Evolutionary conservation across 108 stramenopile genomes (phyloP).

Genomic region (Fistulifera solaris): DNA sequence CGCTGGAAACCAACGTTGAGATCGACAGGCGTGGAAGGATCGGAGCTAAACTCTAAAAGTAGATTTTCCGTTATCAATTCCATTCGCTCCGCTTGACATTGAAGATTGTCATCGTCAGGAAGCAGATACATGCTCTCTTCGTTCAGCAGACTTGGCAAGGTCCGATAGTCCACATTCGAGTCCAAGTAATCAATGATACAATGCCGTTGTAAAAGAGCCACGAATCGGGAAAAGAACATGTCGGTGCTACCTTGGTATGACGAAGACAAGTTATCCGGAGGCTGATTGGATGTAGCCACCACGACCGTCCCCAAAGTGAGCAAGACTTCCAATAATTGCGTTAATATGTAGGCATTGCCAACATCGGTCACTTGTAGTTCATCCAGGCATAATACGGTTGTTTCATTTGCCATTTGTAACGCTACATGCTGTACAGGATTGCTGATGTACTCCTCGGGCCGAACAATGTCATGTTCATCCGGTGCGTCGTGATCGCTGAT

Average conservation of each 20-base stretch:
- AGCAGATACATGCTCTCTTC: slow-evolving; percentile 3
- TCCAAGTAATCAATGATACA: slow-evolving; percentile 68
- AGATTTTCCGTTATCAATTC: neutral
- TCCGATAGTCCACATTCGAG: slow-evolving; percentile 50
- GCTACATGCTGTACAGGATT: slow-evolving; percentile 72
- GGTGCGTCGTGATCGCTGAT: slow-evolving; percentile 61
- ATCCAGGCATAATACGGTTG: slow-evolving; percentile 92
- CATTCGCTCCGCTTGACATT: slow-evolving; percentile 14
- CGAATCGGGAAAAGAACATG: slow-evolving; percentile 93
- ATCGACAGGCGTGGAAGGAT: slow-evolving; percentile 5
- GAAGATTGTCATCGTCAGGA: neutral
- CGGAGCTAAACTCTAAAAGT: neutral
- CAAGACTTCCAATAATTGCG: slow-evolving; percentile 63
- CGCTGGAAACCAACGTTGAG: slow-evolving; percentile 42
- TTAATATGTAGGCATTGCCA: slow-evolving; percentile 89
- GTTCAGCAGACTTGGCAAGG: neutral
- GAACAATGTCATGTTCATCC: slow-evolving; percentile 34
- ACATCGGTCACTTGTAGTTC: slow-evolving; percentile 99
- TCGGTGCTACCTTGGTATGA: slow-evolving; percentile 91
- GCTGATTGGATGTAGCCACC: slow-evolving; percentile 95
- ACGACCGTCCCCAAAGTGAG: slow-evolving; percentile 67
- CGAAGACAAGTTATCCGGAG: slow-evolving; percentile 57
- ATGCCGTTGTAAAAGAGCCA: slow-evolving; percentile 68
- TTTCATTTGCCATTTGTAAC: slow-evolving; percentile 36
- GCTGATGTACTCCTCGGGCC: slow-evolving; percentile 2